Conservation (phyloP, 805 yeast species). For the Pichia insulana region DNA sequence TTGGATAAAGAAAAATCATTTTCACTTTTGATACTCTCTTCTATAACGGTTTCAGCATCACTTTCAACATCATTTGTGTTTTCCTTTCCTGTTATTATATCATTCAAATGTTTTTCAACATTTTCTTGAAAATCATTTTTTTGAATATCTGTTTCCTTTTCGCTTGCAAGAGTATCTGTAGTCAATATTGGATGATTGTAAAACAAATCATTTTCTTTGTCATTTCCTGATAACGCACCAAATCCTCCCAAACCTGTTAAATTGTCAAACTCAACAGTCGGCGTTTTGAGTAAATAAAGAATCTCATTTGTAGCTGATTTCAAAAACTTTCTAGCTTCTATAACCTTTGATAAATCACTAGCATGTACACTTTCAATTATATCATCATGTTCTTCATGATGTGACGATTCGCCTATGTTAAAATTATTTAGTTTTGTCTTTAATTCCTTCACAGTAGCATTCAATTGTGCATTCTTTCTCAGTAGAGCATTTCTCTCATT, state of each 20-base stretch:
- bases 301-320: conserved; percentile 30
- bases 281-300: conserved; percentile 28
- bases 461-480: conserved; percentile 32
- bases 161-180: neutral
- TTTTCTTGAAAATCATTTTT: neutral
- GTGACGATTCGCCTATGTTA: neutral
- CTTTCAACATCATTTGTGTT: conserved; percentile 10
- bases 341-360: conserved; percentile 21
- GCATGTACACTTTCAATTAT: conserved; percentile 15
- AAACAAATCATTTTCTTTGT: conserved; percentile 7
- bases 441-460: conserved; percentile 18
- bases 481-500: conserved; percentile 41
- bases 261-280: conserved; percentile 23
- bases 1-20: neutral
- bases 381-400: neutral
- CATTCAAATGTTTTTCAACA: conserved; percentile 4
- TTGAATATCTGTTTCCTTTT: neutral
- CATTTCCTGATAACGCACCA: conserved; percentile 2
- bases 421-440: conserved; percentile 17
- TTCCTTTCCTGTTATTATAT: conserved; percentile 2
- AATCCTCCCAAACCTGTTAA: conserved; percentile 4
- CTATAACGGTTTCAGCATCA: conserved; percentile 20
- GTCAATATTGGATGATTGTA: conserved; percentile 1
- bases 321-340: conserved; percentile 28
- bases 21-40: conserved; percentile 8